Evolutionary conservation across 106 monocot species (phyloP).

Genomic region (Gastrodia elata): DNA sequence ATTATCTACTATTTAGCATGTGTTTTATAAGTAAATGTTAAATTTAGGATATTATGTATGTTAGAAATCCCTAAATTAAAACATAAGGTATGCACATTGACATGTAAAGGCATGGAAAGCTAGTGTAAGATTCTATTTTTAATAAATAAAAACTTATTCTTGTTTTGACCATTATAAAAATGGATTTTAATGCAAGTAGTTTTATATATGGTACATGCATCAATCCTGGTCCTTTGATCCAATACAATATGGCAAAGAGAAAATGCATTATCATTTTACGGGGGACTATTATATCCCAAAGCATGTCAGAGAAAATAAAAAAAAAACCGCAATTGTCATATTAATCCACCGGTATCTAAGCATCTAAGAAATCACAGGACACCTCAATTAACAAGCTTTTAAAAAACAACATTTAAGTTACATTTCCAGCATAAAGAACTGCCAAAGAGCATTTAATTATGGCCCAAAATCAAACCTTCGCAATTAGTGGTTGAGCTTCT

Average conservation of each 20-base stretch:
- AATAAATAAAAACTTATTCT: background rate
- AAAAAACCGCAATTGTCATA: background rate
- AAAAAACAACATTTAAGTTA: background rate
- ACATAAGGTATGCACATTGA: background rate
- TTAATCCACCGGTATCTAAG: background rate
- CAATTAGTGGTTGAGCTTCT: constrained; percentile 81
- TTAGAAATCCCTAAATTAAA: too few relatives aligned
- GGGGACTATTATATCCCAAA: background rate
- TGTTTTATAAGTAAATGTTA: too few relatives aligned
- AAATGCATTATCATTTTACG: background rate
- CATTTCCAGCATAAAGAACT: background rate
- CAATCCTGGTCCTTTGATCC: background rate
- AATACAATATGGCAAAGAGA: background rate
- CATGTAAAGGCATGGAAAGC: background rate
- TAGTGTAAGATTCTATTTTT: background rate
- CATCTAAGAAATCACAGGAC: background rate
- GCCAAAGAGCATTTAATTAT: background rate
- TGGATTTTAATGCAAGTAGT: background rate
- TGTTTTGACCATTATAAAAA: background rate
- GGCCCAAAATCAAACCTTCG: constrained; percentile 38
- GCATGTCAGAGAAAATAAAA: background rate
- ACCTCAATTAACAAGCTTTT: background rate
- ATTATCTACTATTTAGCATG: too few relatives aligned
- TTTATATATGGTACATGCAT: background rate
- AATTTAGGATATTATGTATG: too few relatives aligned